Evolutionary conservation across 441 rosid species (phyloP).

Genomic region (Adansonia madagascariensis): DNA sequence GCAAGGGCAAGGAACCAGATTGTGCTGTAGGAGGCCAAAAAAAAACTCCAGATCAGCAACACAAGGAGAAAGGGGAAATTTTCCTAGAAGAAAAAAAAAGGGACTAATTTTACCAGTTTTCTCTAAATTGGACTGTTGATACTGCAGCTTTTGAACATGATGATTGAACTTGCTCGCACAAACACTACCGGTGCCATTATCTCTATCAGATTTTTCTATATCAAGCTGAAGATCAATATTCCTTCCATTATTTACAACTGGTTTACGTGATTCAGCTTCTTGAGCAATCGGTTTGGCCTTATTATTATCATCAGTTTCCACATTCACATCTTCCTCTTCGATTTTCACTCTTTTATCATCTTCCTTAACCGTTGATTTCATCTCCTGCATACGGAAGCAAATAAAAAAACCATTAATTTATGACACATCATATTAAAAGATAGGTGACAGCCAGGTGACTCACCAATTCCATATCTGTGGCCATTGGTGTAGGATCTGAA

Average conservation of each 20-base stretch:
- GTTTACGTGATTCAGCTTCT: constrained; percentile 57
- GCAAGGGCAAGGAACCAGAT: constrained; percentile 63
- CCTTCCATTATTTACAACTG: constrained; percentile 48
- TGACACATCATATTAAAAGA: constrained; percentile 12
- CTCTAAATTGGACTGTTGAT: constrained; percentile 47
- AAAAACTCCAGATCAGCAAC: constrained; percentile 18
- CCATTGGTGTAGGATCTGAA: constrained; percentile 64
- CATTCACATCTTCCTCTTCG: constrained; percentile 42
- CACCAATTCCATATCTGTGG: constrained; percentile 64
- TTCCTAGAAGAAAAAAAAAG: not conserved
- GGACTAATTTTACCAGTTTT: constrained; percentile 46
- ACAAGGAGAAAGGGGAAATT: not conserved
- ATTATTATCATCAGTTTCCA: constrained; percentile 49
- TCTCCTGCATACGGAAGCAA: constrained; percentile 51
- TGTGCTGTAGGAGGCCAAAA: constrained; percentile 54
- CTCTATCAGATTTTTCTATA: constrained; percentile 75
- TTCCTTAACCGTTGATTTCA: constrained; percentile 53
- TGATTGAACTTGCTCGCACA: constrained; percentile 44
- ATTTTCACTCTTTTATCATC: constrained; percentile 44
- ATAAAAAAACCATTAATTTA: constrained; percentile 33
- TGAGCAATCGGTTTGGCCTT: constrained; percentile 43
- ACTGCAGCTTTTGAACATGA: constrained; percentile 57
- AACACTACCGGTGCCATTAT: constrained; percentile 34
- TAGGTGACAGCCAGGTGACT: constrained; percentile 31
- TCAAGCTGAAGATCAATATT: constrained; percentile 71